These are phyloP conservation scores for Umbellularia californica DNA, from an alignment of 164 flowering plant genomes.

Conservation along the genomic window DNA sequence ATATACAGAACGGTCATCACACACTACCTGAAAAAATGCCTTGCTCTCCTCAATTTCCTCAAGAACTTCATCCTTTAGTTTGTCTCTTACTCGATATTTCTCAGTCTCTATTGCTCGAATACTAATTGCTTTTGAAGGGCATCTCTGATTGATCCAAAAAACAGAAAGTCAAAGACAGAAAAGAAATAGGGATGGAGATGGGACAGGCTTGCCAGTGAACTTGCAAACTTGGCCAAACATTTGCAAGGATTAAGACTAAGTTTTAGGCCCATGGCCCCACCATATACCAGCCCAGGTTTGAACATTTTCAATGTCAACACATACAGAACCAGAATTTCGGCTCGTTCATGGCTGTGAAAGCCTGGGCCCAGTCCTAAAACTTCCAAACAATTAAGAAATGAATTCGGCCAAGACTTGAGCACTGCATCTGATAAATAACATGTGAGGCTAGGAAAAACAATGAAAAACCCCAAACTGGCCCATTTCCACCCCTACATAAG, in stretches of 20 bases:
- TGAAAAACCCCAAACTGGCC: not conserved
- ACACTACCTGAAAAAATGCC: conserved; percentile 90
- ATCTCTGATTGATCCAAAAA: conserved; percentile 40
- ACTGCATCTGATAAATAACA: not conserved
- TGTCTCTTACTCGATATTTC: conserved; percentile 66
- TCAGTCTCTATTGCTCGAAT: conserved; percentile 82
- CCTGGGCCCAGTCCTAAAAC: not conserved
- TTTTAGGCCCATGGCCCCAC: not conserved
- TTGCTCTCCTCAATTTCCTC: conserved; percentile 97
- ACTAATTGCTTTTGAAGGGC: conserved; percentile 56
- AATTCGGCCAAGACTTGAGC: not conserved
- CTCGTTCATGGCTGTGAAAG: not conserved
- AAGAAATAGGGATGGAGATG: not conserved
- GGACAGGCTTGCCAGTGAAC: not conserved
- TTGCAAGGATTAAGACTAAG: not conserved
- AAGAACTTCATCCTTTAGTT: conserved; percentile 46
- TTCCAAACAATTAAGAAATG: not conserved
- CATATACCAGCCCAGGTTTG: not conserved
- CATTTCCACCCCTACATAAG: not conserved
- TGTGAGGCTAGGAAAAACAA: not conserved
- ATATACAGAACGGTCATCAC: not conserved
- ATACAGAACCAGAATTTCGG: not conserved
- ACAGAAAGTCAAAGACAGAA: not conserved
- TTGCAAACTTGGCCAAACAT: not conserved
- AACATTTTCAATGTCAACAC: not conserved